Evolutionary conservation across 2,329 filamentous ascomycete species (phyloP).

Genomic region (Curvularia eragrostidis): DNA sequence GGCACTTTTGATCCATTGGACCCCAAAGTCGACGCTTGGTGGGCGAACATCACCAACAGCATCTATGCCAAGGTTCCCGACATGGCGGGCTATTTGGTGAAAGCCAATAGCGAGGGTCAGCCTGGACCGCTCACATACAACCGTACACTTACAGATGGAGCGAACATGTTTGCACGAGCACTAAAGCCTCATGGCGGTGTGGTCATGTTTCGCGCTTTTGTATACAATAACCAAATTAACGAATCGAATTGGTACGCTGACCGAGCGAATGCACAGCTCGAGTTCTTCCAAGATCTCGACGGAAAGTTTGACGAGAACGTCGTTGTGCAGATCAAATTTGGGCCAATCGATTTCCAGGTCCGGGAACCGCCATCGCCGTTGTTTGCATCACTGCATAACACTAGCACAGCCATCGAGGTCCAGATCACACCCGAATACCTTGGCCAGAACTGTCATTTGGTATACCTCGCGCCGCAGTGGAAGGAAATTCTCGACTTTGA

Average conservation of each 20-base stretch:
- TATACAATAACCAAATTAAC: slow-evolving; percentile 67
- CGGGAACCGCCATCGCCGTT: slow-evolving; percentile 71
- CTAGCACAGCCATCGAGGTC: slow-evolving; percentile 66
- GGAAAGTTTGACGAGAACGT: slow-evolving; percentile 73
- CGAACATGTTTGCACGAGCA: slow-evolving; percentile 77
- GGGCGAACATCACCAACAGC: slow-evolving; percentile 64
- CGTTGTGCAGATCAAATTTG: slow-evolving; percentile 75
- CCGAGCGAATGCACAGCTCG: slow-evolving; percentile 71
- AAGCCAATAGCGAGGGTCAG: slow-evolving; percentile 75
- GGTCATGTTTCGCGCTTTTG: slow-evolving; percentile 75
- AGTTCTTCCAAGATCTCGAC: slow-evolving; percentile 71
- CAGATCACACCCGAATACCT: slow-evolving; percentile 74
- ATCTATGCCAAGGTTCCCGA: slow-evolving; percentile 70
- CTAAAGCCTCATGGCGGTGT: slow-evolving; percentile 93
- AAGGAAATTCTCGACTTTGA: slow-evolving; percentile 72
- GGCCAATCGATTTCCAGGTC: slow-evolving; percentile 77
- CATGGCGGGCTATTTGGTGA: slow-evolving; percentile 72
- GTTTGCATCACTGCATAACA: slow-evolving; percentile 61
- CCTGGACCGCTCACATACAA: slow-evolving; percentile 74
- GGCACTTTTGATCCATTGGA: slow-evolving; percentile 71
- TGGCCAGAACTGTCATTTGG: slow-evolving; percentile 72
- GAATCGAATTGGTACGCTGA: slow-evolving; percentile 69
- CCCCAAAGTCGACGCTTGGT: slow-evolving; percentile 65
- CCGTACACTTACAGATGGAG: slow-evolving; percentile 70
- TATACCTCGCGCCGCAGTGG: slow-evolving; percentile 73